A percentile compares a stretch with the other conserved stretches of the same genome.
Evolutionary conservation across 176 grass and related monocot species (phyloP).

Genomic region (Phyllostachys edulis): DNA sequence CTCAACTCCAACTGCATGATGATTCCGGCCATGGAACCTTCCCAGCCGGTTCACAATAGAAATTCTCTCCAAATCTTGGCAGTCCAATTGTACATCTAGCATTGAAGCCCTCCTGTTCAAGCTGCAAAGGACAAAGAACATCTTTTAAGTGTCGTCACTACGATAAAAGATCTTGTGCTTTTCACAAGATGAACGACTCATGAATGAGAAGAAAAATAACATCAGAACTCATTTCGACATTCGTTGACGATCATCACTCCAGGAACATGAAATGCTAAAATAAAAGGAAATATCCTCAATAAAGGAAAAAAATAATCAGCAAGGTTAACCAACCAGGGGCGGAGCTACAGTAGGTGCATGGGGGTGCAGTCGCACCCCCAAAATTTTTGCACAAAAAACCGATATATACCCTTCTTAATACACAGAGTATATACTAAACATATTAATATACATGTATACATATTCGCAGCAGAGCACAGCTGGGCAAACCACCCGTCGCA

Average conservation of each 20-base stretch:
- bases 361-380: no score
- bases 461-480: no score
- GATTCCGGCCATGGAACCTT: slow-evolving; percentile 79
- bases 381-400: no score
- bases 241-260: background rate
- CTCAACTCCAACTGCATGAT: slow-evolving; percentile 45
- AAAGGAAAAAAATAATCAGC: background rate
- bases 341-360: no score
- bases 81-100: slow-evolving; percentile 83
- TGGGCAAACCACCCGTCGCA: no score
- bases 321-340: background rate
- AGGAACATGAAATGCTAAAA: background rate
- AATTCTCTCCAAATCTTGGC: slow-evolving; percentile 93
- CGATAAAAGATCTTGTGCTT: background rate
- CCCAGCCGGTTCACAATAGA: slow-evolving; percentile 78
- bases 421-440: no score
- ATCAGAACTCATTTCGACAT: background rate
- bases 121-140: slow-evolving; percentile 46
- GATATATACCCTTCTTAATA: no score
- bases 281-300: background rate
- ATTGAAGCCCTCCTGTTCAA: slow-evolving; percentile 78
- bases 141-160: background rate
- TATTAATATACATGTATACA: no score
- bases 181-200: background rate
- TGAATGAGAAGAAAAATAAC: background rate